These are phyloP conservation scores for Neurospora sp. DNA, from an alignment of 2,329 filamentous ascomycete genomes.

Conservation along the genomic window DNA sequence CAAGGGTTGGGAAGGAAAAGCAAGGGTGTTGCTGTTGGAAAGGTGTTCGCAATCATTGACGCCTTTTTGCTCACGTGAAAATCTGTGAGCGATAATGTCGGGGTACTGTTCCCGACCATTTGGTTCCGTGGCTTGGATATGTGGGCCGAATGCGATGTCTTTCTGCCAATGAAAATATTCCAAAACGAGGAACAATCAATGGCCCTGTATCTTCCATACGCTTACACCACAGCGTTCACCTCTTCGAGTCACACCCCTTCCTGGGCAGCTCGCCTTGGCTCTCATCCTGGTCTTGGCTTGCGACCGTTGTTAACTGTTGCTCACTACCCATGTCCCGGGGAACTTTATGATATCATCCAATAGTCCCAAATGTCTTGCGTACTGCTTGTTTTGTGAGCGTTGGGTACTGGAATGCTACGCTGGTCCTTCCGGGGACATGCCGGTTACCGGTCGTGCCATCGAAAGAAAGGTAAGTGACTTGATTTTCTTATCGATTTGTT, in stretches of 20 bases:
- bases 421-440: neutral
- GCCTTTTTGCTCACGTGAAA: neutral
- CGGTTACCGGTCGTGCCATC: neutral
- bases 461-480: neutral
- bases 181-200: neutral
- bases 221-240: neutral
- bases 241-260: neutral
- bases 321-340: neutral
- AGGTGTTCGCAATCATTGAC: neutral
- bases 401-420: neutral
- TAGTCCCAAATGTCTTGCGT: neutral
- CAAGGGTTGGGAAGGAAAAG: neutral
- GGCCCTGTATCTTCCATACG: neutral
- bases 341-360: neutral
- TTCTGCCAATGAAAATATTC: neutral
- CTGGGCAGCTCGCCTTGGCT: neutral
- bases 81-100: no score
- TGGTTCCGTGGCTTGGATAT: neutral
- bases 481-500: neutral
- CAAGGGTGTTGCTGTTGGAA: neutral
- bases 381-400: neutral
- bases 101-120: neutral
- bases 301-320: neutral
- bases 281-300: neutral
- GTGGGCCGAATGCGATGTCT: neutral